Evolutionary conservation across 2,329 filamentous ascomycete genomes (phyloP).

Genomic region (Pleomassaria siparia): DNA sequence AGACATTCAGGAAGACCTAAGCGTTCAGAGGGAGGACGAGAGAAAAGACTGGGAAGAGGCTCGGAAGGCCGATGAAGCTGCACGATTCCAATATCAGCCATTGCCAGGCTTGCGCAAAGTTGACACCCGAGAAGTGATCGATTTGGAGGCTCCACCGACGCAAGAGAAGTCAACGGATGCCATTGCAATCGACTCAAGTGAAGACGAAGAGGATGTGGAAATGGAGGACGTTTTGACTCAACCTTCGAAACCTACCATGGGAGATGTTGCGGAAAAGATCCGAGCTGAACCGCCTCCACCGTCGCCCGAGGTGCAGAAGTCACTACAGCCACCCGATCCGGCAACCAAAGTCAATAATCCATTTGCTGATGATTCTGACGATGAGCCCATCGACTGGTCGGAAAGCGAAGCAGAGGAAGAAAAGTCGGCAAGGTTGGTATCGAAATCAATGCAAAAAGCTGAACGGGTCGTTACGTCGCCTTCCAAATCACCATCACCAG

Average conservation of each 20-base stretch:
- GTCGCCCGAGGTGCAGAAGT: constrained; percentile 18
- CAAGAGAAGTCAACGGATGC: constrained; percentile 53
- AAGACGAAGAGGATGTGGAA: constrained; percentile 47
- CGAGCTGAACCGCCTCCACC: constrained; percentile 45
- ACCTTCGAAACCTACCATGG: constrained; percentile 41
- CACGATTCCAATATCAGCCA: constrained; percentile 67
- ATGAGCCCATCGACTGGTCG: constrained; percentile 54
- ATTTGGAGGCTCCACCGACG: constrained; percentile 47
- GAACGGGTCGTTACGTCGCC: constrained; percentile 15
- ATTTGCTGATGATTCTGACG: constrained; percentile 37
- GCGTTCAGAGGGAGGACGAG: constrained; percentile 46
- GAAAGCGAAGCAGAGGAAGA: constrained; percentile 51
- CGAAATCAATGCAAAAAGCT: constrained; percentile 9
- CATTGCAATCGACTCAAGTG: constrained; percentile 65
- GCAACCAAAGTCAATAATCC: constrained; percentile 19
- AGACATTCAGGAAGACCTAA: constrained; percentile 58
- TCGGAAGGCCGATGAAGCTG: constrained; percentile 54
- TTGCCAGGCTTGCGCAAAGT: constrained; percentile 60
- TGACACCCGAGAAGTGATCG: constrained; percentile 51
- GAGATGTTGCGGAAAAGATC: constrained; percentile 48
- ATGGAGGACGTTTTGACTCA: constrained; percentile 38
- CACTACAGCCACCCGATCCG: constrained; percentile 23
- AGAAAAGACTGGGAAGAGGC: constrained; percentile 57
- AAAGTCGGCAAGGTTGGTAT: neutral
- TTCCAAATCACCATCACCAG: constrained; percentile 46